A percentile compares a stretch with the other conserved stretches of the same genome.
These are phyloP conservation scores for Cryptococcus sp. DNA, from an alignment of 1,284 basidiomycete species.

Conservation along the genomic window DNA sequence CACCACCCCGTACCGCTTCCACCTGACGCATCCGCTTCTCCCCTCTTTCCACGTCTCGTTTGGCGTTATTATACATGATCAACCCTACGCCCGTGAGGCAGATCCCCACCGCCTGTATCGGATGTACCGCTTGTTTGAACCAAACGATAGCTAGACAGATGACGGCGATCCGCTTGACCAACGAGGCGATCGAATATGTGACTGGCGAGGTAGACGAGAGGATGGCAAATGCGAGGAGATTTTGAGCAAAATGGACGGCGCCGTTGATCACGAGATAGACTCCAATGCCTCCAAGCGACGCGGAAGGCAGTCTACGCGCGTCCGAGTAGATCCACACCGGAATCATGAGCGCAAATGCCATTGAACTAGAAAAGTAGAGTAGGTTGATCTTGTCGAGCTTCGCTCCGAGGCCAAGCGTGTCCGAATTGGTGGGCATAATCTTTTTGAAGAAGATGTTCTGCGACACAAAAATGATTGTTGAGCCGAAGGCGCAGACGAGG, in stretches of 20 bases:
- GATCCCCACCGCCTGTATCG: constrained; percentile 81
- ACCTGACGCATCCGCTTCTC: constrained; percentile 79
- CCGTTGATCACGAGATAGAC: constrained; percentile 88
- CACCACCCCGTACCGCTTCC: constrained; percentile 65
- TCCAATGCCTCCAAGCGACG: constrained; percentile 26
- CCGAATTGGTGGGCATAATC: constrained; percentile 66
- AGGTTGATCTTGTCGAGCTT: constrained; percentile 97
- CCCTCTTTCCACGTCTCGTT: constrained; percentile 84
- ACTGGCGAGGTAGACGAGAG: constrained; percentile 94
- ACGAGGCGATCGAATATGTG: constrained; percentile 95
- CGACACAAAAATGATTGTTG: constrained; percentile 90
- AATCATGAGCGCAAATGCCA: constrained; percentile 91
- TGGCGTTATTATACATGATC: constrained; percentile 94
- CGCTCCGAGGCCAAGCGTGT: constrained; percentile 11
- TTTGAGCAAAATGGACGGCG: constrained; percentile 92
- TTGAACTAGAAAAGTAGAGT: constrained; percentile 87
- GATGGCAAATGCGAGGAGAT: constrained; percentile 94
- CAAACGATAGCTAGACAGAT: constrained; percentile 96
- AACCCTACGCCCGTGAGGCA: constrained; percentile 81
- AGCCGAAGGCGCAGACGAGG: constrained; percentile 84
- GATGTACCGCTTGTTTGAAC: constrained; percentile 85
- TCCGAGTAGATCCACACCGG: constrained; percentile 89
- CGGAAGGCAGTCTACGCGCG: constrained; percentile 45
- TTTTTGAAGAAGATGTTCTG: constrained; percentile 99
- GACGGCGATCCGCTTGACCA: constrained; percentile 96